Percentiles rank a stretch among this genome's conserved stretches.
phyloP scores from a whole-genome alignment of 176 grass and related monocot genomes.

The Eremochloa ophiuroides region DNA sequence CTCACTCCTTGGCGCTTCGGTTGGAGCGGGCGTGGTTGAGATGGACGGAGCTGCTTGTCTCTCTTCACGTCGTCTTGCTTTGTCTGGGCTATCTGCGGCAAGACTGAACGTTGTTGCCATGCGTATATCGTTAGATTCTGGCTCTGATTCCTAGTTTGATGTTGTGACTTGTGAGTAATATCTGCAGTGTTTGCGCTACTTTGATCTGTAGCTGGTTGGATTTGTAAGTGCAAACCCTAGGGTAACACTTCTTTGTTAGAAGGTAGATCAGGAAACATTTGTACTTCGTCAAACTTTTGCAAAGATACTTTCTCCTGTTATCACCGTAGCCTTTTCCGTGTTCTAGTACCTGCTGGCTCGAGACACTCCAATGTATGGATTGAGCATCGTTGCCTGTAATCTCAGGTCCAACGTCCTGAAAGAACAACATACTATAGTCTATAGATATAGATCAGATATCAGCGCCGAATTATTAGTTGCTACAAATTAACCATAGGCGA shows the following conservation, averaged over 20 bases:
- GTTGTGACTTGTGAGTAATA: conserved; percentile 29
- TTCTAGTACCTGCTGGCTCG: neutral
- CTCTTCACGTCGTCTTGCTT: conserved; percentile 38
- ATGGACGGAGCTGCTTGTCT: conserved; percentile 36
- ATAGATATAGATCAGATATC: neutral
- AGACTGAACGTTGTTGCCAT: conserved; percentile 8
- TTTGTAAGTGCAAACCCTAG: neutral
- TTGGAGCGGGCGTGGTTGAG: conserved; percentile 29
- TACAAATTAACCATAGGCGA: no score
- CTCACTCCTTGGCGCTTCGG: conserved; percentile 14
- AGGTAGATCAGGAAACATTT: conserved; percentile 27
- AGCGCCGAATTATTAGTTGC: neutral
- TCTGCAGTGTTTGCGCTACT: neutral
- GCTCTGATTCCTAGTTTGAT: conserved; percentile 10
- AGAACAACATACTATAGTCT: neutral
- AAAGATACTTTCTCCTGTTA: conserved; percentile 10
- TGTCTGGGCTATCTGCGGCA: conserved; percentile 30
- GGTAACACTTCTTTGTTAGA: conserved; percentile 16
- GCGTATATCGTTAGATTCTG: neutral
- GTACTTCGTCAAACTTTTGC: conserved; percentile 19
- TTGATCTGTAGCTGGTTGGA: conserved; percentile 8
- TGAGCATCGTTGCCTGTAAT: neutral
- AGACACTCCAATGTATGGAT: neutral
- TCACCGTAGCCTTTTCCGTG: neutral
- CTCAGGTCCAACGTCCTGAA: neutral